Percentiles rank a stretch among this genome's conserved stretches.
Evolutionary conservation across 345 rosid species (phyloP).

Genomic region (Gossypioides kirkii): DNA sequence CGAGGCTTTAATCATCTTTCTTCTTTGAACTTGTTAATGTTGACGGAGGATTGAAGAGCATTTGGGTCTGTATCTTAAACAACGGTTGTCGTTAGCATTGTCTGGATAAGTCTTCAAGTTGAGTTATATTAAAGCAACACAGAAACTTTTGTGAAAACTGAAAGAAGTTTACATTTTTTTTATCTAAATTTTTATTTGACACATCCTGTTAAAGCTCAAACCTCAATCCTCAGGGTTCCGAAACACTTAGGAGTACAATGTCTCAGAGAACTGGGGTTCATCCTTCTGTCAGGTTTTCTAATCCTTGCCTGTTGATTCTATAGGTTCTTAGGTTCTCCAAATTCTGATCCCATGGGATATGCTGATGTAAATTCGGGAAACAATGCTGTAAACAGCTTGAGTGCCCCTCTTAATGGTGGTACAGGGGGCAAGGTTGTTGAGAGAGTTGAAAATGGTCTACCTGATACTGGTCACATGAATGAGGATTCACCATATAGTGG

Average conservation of each 20-base stretch:
- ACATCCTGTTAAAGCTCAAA: slow-evolving; percentile 23
- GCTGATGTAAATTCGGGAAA: slow-evolving; percentile 19
- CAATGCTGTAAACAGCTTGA: slow-evolving; percentile 19
- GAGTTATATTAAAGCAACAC: slow-evolving; percentile 46
- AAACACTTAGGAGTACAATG: slow-evolving; percentile 35
- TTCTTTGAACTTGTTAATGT: slow-evolving; percentile 33
- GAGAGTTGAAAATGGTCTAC: slow-evolving; percentile 27
- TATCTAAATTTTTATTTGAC: slow-evolving; percentile 18
- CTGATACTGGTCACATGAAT: slow-evolving; percentile 26
- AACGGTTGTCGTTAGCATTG: slow-evolving; percentile 48
- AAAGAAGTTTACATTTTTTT: slow-evolving; percentile 29
- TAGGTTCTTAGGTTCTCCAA: slow-evolving; percentile 46
- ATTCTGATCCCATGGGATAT: slow-evolving; percentile 35
- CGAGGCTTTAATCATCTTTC: slow-evolving; percentile 17
- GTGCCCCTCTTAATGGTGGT: slow-evolving; percentile 39
- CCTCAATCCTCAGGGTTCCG: slow-evolving; percentile 23
- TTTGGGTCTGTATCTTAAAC: slow-evolving; percentile 39
- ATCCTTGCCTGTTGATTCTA: slow-evolving; percentile 54
- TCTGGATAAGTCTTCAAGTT: slow-evolving; percentile 39
- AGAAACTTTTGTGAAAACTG: slow-evolving; percentile 30
- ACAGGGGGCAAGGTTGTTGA: slow-evolving; percentile 32
- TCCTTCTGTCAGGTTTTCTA: slow-evolving; percentile 51
- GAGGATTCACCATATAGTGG: slow-evolving; percentile 84
- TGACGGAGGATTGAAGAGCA: slow-evolving; percentile 32
- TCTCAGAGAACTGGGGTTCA: slow-evolving; percentile 37